Evolutionary conservation across 345 rosid genomes (phyloP), one percentile per base, ranked within the genome.

Genomic region (Ceriops zippeliana): DNA sequence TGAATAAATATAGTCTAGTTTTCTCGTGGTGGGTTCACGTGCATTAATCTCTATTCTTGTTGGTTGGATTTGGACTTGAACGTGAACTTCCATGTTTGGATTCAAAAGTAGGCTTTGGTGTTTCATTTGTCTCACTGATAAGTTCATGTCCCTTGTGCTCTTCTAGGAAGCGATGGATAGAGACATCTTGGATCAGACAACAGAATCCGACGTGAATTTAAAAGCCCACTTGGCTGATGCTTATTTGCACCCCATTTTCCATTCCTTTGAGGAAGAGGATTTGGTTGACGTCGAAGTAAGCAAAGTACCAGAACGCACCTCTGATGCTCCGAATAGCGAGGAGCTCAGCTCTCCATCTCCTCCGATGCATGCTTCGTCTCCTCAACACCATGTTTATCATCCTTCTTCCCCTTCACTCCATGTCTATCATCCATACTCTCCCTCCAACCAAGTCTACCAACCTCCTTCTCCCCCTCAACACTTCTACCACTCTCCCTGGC

Each of bases 231-330:
- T 95, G 63, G 90, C 93, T 3, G 98, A 95, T 69, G 98, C 99
- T 15, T 95, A 91, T 86, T 70, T 89, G 82, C 99, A 91, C 68
- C 96, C 97, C 0, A 95, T 95, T 78, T 95, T 95, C 85, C 90
- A 62, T 17, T 73, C 97, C 16, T 86, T 88, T 4, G 90, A 86
- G 74, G 83, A 77, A 38, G 87, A 85, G 75, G 83, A 83, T 76
- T 22, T 61, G 60, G 81, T 79, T 15, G 89, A 86, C 71, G 83
- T 89, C 31, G 62, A 57, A 53, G 69, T 64, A 11, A 76, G 67
- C 53, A 72, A 68, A 52, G 35, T 16, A 32, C 54, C 58, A 63
- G 9, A 61, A 5, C 60, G 49, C 9, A 22, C 21, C 4, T 76
- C 78, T 8, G 76, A 78, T 68, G 83, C 72, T 61, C 71, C 70